These are phyloP conservation scores for Vinca minor DNA, from an alignment of 257 asterid genomes.

Conservation along the genomic window DNA sequence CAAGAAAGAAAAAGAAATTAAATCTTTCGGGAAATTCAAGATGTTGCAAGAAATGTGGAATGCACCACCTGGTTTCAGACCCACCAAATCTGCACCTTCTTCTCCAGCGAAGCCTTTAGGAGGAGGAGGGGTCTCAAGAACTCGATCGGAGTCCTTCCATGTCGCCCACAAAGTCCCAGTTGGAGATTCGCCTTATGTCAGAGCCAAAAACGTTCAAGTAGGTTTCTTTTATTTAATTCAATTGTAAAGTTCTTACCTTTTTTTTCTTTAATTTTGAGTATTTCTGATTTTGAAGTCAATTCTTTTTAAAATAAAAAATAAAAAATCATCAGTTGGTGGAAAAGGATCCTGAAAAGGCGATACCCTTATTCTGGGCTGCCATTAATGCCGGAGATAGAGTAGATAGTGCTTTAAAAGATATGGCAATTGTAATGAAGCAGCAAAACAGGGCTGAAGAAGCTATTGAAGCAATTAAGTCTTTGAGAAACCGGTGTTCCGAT, in stretches of 20 bases:
- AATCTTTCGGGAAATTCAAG: slow-evolving; percentile 9
- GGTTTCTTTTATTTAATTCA: slow-evolving; percentile 9
- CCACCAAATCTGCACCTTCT: slow-evolving; percentile 81
- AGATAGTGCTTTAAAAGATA: slow-evolving; percentile 93
- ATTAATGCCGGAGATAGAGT: slow-evolving; percentile 97
- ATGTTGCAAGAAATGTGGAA: slow-evolving; percentile 91
- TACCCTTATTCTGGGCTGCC: slow-evolving; percentile 94
- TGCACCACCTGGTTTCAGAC: slow-evolving; percentile 81
- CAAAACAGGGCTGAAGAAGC: slow-evolving; percentile 97
- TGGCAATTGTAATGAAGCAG: slow-evolving; percentile 99
- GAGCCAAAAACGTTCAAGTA: slow-evolving; percentile 93
- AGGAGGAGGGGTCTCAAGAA: slow-evolving; percentile 54
- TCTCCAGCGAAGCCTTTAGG: slow-evolving; percentile 91
- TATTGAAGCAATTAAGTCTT: slow-evolving; percentile 79
- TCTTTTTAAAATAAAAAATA: no score
- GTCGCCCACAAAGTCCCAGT: slow-evolving; percentile 77
- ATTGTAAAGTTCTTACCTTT: background rate
- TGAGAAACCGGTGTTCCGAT: slow-evolving; percentile 77
- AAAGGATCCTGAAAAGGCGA: slow-evolving; percentile 93
- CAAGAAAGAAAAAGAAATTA: background rate
- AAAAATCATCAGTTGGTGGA: slow-evolving; percentile 83
- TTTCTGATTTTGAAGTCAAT: background rate
- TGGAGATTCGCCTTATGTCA: slow-evolving; percentile 89
- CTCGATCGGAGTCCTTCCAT: slow-evolving; percentile 71
- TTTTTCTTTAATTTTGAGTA: background rate